phyloP scores from a whole-genome alignment of 1,284 basidiomycete genomes.

The Mixia osmundae region DNA sequence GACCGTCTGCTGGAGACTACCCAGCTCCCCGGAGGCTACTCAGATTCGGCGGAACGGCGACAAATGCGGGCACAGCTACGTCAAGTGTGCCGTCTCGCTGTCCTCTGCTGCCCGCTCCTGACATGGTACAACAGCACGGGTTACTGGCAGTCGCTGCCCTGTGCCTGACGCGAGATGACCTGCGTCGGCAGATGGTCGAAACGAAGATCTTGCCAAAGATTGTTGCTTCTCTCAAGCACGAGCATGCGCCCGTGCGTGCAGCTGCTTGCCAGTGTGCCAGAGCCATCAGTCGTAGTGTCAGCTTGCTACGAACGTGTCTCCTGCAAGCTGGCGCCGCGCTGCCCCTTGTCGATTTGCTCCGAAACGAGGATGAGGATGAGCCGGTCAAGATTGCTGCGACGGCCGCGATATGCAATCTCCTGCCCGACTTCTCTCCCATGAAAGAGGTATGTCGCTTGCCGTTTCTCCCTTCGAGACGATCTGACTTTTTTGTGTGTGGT shows the following conservation, averaged over 20 bases:
- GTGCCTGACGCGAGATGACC: constrained; percentile 41
- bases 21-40: no score
- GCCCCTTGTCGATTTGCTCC: constrained; percentile 27
- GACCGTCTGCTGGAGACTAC: no score
- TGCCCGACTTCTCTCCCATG: constrained; percentile 65
- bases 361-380: constrained; percentile 35
- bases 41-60: no score
- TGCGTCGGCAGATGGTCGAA: constrained; percentile 41
- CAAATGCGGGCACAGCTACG: no score
- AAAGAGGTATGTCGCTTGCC: constrained; percentile 30
- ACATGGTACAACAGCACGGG: constrained; percentile 42
- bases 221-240: constrained; percentile 33
- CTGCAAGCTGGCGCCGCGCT: constrained; percentile 55
- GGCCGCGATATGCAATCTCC: constrained; percentile 54
- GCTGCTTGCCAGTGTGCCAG: constrained; percentile 62
- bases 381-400: constrained; percentile 48
- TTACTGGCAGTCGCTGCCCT: constrained; percentile 46
- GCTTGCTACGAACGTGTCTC: constrained; percentile 53
- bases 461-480: neutral
- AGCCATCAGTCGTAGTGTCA: constrained; percentile 50
- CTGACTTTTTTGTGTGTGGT: neutral
- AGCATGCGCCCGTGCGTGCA: constrained; percentile 47
- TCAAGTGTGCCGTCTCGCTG: no score
- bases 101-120: no score
- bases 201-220: constrained; percentile 32